Evolutionary conservation across 2,329 filamentous ascomycete genomes (phyloP), one percentile per base, ranked within the genome.

Genomic region (Reticulascus tulasneorum): DNA sequence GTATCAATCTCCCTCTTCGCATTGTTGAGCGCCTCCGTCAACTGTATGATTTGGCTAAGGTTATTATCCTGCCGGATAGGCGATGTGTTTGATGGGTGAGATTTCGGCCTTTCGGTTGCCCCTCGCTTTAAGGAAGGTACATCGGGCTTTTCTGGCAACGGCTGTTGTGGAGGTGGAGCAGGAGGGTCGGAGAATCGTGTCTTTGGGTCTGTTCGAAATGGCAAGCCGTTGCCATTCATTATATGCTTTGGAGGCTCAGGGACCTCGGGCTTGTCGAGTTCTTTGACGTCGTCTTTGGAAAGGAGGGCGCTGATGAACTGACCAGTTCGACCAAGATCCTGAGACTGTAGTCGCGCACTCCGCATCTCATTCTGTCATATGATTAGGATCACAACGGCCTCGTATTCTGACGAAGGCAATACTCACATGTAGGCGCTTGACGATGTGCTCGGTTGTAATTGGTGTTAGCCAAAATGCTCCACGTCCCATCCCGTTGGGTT

Each of bases 141-240:
- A 59, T 94, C 88, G 0, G 91, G 91, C 58, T 96, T 96, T 56
- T 96, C 90, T 1, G 91, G 91, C 6, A 97, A 69, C 11, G 91
- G 91, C 50, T 94, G 90, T 49, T 94, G 89, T 19, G 91, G 91
- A 18, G 91, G 91, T 7, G 91, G 91, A 16, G 90, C 91, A 5
- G 91, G 91, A 33, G 91, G 91, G 39, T 96, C 90, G 2, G 87
- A 93, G 57, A 96, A 97, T 34, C 89, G 78, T 5, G 86, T 78
- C 51, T 93, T 91, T 25, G 82, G 69, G 53, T 95, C 89, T 15
- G 79, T 65, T 47, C 87, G 83, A 50, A 77, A 77, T 1, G 73
- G 64, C 8, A 73, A 51, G 17, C 58, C 62, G 42, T 69, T 72
- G 17, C 74, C 73, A 40, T 78, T 77, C 1, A 66, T 52, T n/a